phyloP scores from a whole-genome alignment of 2,329 filamentous ascomycete species.

The Monilinia polystroma region DNA sequence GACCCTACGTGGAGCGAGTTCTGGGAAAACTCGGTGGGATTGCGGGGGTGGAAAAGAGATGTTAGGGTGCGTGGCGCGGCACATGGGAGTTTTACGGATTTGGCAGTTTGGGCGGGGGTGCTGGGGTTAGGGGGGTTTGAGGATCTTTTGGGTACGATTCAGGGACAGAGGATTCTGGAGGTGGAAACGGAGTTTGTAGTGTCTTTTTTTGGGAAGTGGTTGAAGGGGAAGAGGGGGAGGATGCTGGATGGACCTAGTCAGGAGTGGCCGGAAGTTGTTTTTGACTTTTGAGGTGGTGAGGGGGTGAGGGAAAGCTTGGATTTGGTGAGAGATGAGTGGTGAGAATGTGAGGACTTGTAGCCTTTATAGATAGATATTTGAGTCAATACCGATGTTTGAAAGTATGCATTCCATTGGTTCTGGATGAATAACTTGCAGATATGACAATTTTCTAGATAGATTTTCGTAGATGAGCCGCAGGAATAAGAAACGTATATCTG shows the following conservation, averaged over 20 bases:
- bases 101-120: slow-evolving; percentile 19
- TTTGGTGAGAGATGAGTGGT: not conserved
- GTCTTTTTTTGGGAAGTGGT: slow-evolving; percentile 31
- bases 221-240: slow-evolving; percentile 25
- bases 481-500: too few relatives aligned
- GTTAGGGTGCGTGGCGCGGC: slow-evolving; percentile 36
- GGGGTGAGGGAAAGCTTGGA: not conserved
- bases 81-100: slow-evolving; percentile 41
- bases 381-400: not conserved
- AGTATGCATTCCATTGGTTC: not conserved
- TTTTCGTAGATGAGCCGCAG: too few relatives aligned
- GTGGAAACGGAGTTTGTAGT: slow-evolving; percentile 33
- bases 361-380: not conserved
- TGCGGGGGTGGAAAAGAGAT: slow-evolving; percentile 39
- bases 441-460: too few relatives aligned
- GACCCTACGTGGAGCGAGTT: slow-evolving; percentile 37
- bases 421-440: too few relatives aligned
- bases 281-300: slow-evolving; percentile 12
- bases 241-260: slow-evolving; percentile 26
- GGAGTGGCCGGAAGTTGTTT: slow-evolving; percentile 32
- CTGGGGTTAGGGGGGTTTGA: slow-evolving; percentile 6
- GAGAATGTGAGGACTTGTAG: not conserved
- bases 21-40: slow-evolving; percentile 27
- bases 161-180: slow-evolving; percentile 30
- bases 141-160: slow-evolving; percentile 29